Conservation (phyloP, 2,329 filamentous ascomycete species). For the Colletotrichum echinochloae region DNA sequence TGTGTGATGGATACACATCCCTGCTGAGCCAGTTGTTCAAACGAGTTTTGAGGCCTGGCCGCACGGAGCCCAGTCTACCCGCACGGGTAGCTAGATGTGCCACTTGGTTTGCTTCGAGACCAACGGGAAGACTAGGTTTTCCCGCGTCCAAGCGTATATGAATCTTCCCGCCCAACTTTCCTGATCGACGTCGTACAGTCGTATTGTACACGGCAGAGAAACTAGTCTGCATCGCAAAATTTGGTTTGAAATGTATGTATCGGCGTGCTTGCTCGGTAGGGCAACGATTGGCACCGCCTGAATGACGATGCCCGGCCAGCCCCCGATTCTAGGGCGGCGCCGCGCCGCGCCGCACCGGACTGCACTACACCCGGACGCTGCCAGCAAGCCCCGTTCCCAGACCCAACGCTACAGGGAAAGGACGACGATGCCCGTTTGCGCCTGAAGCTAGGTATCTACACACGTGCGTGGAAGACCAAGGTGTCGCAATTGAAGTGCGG, state of each 20-base stretch:
- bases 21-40: conserved; percentile 20
- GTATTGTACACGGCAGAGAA: not conserved
- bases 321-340: too few species aligned
- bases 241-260: not conserved
- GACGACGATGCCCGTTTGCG: not conserved
- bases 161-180: not conserved
- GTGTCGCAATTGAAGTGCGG: not conserved
- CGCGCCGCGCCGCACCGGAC: not conserved
- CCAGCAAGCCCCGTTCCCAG: not conserved
- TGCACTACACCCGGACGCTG: not conserved
- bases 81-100: conserved; percentile 22
- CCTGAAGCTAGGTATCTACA: not conserved
- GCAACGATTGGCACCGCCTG: conserved; percentile 10
- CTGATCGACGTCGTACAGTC: not conserved
- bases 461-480: not conserved
- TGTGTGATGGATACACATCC: conserved; percentile 24
- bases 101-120: not conserved
- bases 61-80: conserved; percentile 14
- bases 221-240: conserved; percentile 7
- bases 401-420: not conserved
- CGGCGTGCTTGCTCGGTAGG: conserved; percentile 22
- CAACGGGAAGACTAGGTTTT: not conserved
- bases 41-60: conserved; percentile 25
- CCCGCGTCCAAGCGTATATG: conserved; percentile 7
- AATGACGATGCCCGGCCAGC: conserved; percentile 1